Base-by-base conservation (phyloP, 345 rosid species). In the Eucalyptus albens region DNA sequence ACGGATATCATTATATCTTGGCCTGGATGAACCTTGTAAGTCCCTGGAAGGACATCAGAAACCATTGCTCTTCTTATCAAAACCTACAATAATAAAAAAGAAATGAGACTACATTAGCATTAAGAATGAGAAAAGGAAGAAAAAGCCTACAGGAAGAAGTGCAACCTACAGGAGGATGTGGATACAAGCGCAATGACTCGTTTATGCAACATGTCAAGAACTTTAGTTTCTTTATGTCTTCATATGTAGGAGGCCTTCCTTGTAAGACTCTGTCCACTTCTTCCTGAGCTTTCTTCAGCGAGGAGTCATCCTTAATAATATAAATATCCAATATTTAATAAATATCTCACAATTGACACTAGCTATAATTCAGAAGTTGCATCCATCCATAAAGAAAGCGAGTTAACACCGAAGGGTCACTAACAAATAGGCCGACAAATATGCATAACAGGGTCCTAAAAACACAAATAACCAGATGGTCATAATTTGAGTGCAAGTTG, bases 1-100 rank as follows among this genome's bases (percentile, higher is more conserved):
- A 97, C 99, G 2, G 99, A 97, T 81, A 97, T 97, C 99, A 97
- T 97, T 89, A 97, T 94, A 90, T 97, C 99, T 95, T 97, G 99
- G 89, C 99, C 99, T 47, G 97, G 85, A 89, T 95, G 94, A 86
- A 97, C 97, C 94, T 96, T 97, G 92, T 95, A 97, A 91, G 94
- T 90, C 91, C 99, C 99, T 22, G 99, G 99, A 92, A 97, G 98
- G 60, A 94, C 90, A 88, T 97, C 99, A n/a, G 95, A 94, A 87
- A 94, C 94, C 90, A 93, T 94, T 92, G 99, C 98, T 94, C 99
- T 95, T 94, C 99, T 94, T 88, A 97, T 92, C 92, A 97, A 94
- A 87, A 97, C 98, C 99, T 97, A 92, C 24, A 62, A 59, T 85
- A 21, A 53, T 33, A 9, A 51, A 42, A 11, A 49, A 47, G 29